Base-by-base conservation (phyloP, 176 grass and related monocot species). In the Oryza officinalis region DNA sequence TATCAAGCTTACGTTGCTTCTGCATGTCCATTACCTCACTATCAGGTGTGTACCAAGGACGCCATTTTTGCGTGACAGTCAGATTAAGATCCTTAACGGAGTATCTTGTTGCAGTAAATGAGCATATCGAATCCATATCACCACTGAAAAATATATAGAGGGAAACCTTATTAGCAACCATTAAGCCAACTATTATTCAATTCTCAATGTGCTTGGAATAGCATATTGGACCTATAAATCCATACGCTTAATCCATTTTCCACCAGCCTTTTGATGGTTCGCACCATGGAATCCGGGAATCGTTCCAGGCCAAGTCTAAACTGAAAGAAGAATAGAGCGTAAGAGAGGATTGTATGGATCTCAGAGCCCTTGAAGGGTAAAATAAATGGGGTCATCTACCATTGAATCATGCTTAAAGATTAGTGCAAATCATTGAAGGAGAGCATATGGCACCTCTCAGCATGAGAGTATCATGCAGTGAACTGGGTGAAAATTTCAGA, bases 41-140 rank as follows among this genome's bases (percentile, higher is more conserved):
- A 13, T 80, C 63, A 30, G 68, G 67, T 8, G 86, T 76, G 13
- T 83, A 88, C 92, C 92, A 94, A 1, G 92, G 89, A 8, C 46
- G 72, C 92, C 89, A 94, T 25, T 67, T 10, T 1, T 69, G 35
- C 22, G 32, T 78, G 32, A 91, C 5, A 1, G 35, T 13, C 7
- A 94, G 57, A 30, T 77, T 20, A 13, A 91, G 84, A 13, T 87
- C 69, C 8, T 79, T 41, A 13, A 87, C 11, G 4, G 89, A 88
- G 49, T 86, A 35, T 9, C 83, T 81, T 2, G 86, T 94, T 0
- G 87, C 74, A 0, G 77, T 69, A 18, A 91, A 38, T 7, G 92
- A 31, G 44, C 86, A 88, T 15, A 72, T 7, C 0, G 64, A 69
- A 68, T 92, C 92, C 27, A 83, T 77, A 52, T 92, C 92, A 5